Evolutionary conservation across 1,139 yeast genomes (phyloP), one percentile per base, ranked within the genome.

Genomic region (Candida frijolesensis): DNA sequence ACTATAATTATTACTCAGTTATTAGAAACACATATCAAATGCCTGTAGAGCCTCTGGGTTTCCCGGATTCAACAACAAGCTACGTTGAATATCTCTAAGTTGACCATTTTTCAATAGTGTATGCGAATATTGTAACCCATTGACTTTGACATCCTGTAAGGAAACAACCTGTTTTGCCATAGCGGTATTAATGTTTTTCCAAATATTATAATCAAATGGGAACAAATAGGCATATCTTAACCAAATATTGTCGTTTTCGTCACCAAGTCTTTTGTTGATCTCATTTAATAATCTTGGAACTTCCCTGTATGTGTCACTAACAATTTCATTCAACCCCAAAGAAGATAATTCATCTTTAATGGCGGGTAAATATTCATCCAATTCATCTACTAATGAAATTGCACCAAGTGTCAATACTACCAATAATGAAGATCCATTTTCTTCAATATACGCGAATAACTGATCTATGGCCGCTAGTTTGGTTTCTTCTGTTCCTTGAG

Each of bases 381-480:
- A 71, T 45, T 80, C 71, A 47, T 89, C 91, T 14, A 83, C 76
- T 5, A 92, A 65, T 0, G 96, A 84, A 42, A 92, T 84, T 0
- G 96, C 94, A 5, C 96, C 97, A 44, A 92, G 73, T 0, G 91
- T 81, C 48, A 91, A 66, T 0, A 89, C 84, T 8, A 89, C 83
- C 30, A 83, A 64, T 44, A 89, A 68, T 1, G 89, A 80, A 1
- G 87, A 74, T 0, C 95, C 96, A 50, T 81, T 69, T 12, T 71
- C 75, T 54, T 81, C 87, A 44, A 91, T 82, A 60, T 79, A 83
- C 11, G 80, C 76, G 60, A 85, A 80, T 45, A 87, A 64, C 61
- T 86, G 91, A 60, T 86, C 91, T 47, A 89, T 63, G 0, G 97
- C 96, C 1, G 92, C 94, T 56, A 85, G 88, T 51, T 83, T 84